Evolutionary conservation across 1,139 yeast species (phyloP).

Genomic region (Dujonia santamariae): DNA sequence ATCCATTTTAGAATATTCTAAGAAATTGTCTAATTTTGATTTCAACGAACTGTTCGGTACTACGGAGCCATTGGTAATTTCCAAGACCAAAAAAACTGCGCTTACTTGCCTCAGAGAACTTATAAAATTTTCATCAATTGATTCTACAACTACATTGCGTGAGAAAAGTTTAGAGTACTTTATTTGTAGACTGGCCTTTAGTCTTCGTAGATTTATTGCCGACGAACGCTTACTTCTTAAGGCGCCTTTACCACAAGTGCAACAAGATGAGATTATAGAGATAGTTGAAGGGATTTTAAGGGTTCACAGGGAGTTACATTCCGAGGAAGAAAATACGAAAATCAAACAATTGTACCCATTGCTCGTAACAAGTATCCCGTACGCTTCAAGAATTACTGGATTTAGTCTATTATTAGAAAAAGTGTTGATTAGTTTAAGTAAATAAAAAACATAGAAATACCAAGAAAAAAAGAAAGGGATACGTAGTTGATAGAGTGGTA

Average conservation of each 20-base stretch:
- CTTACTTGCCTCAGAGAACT: conserved; percentile 32
- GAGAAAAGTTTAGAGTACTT: conserved; percentile 21
- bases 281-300: conserved; percentile 25
- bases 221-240: conserved; percentile 27
- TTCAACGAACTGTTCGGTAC: conserved; percentile 32
- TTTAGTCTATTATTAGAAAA: conserved; percentile 3
- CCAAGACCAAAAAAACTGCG: conserved; percentile 25
- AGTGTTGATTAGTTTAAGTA: conserved; percentile 1
- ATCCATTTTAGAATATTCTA: conserved; percentile 12
- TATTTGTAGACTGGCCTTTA: conserved; percentile 28
- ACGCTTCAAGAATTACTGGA: conserved; percentile 3
- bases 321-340: neutral
- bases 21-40: conserved; percentile 20
- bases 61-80: conserved; percentile 24
- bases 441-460: neutral
- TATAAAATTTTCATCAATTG: conserved; percentile 18
- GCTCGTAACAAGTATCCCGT: conserved; percentile 3
- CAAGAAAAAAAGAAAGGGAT: too few species aligned
- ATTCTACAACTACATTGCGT: conserved; percentile 9
- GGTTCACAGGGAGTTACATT: conserved; percentile 6
- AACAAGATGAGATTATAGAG: conserved; percentile 28
- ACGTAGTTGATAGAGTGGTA: too few species aligned
- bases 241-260: conserved; percentile 36
- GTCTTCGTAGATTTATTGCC: conserved; percentile 34
- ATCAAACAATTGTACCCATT: conserved; percentile 1